Evolutionary conservation across 257 asterid species (phyloP), one percentile per base, ranked within the genome.

Genomic region (Perilla frutescens): DNA sequence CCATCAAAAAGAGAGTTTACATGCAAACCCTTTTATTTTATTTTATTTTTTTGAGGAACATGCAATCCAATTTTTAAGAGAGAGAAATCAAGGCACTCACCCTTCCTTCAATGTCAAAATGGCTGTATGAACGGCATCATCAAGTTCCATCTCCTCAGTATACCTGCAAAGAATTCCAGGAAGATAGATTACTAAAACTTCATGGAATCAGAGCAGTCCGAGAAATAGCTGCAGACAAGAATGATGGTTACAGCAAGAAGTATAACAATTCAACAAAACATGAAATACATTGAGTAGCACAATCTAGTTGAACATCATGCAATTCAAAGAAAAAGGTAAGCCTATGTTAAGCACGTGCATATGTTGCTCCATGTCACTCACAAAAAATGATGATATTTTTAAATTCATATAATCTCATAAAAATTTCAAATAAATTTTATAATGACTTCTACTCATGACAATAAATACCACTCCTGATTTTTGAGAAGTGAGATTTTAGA

Each of bases 111-210:
- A 85, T 26, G 99, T 95, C 89, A 95, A 81, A 64, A 95, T 95
- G 51, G 99, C 99, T 7, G 98, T 95, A 90, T 95, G 99, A 54
- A 95, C 99, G 72, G 99, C 99, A 77, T 95, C 99, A 40, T 95
- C 99, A 44, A 95, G 98, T 80, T 95, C 99, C 96, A 90, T 95
- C 71, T 92, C 99, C 77, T 95, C 97, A 1, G 97, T 90, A 67
- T 95, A 95, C 89, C 99, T 95, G 86, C 77, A 79, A 73, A 49
- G 70, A n/a, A 14, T 10, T 7, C n/a, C 39, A 31, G 13, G 4
- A 41, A 44, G 34, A 53, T 39, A 62, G 41, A 36, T 65, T 55
- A 70, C 31, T 3, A 20, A 48, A 50, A 56, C 37, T 12, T 34
- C 8, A 43, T 10, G 4, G 53, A 50, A 59, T 55, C 47, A 40